Conservation (phyloP, 2,329 filamentous ascomycete species). For the Chalaropsis thielavioides region DNA sequence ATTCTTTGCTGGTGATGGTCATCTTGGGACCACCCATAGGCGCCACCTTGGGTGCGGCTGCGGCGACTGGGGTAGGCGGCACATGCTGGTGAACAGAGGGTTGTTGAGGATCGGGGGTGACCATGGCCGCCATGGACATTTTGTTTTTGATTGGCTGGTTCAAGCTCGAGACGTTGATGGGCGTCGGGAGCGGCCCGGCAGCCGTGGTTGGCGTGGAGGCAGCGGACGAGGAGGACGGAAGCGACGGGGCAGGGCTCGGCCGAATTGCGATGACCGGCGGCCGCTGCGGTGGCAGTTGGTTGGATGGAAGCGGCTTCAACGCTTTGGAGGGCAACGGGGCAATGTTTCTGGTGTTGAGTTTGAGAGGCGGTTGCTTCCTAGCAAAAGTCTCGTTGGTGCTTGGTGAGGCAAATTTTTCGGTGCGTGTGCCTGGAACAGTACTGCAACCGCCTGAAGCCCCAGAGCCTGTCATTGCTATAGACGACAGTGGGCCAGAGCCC, state of each 20-base stretch:
- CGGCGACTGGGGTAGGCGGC: conserved; percentile 3
- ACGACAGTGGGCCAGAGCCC: conserved; percentile 12
- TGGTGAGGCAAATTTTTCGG: conserved; percentile 17
- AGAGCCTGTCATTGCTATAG: conserved; percentile 10
- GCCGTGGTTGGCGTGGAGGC: conserved; percentile 21
- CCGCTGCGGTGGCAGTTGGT: conserved; percentile 9
- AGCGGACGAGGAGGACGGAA: conserved; percentile 19
- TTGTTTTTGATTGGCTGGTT: conserved; percentile 21
- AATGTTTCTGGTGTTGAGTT: conserved; percentile 5
- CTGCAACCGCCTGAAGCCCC: conserved; percentile 2
- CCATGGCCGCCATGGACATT: conserved; percentile 35
- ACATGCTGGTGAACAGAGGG: conserved; percentile 17
- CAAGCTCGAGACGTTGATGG: conserved; percentile 23
- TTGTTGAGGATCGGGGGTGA: conserved; percentile 27
- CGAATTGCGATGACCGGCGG: conserved; percentile 16
- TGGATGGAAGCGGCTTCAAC: neutral
- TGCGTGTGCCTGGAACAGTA: conserved; percentile 7
- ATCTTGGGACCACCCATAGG: conserved; percentile 32
- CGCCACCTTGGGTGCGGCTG: neutral
- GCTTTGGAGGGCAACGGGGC: conserved; percentile 9
- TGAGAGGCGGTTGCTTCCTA: conserved; percentile 5
- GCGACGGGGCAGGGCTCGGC: conserved; percentile 13
- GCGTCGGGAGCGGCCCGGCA: conserved; percentile 21
- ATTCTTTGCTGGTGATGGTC: conserved; percentile 66
- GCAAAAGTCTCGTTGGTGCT: conserved; percentile 6